Percentiles rank a stretch among this genome's conserved stretches.
Evolutionary conservation across 768 basidiomycete species (phyloP).

Genomic region (Gloeostereum incarnatum): DNA sequence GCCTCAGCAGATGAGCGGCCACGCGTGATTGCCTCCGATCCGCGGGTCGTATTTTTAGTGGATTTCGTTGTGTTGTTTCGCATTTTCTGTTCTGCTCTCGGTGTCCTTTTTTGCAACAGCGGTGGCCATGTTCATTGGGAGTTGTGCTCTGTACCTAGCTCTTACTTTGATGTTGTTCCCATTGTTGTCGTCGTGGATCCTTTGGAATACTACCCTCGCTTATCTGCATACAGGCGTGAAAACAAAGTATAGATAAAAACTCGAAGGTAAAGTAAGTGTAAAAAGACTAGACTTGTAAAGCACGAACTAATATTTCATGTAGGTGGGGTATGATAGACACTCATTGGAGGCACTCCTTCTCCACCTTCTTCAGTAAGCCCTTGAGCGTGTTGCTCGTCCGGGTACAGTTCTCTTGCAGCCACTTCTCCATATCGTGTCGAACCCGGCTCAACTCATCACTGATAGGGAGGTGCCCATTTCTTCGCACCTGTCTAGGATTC

Average conservation of each 20-base stretch:
- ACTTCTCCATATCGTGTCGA: constrained; percentile 76
- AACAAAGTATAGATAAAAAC: neutral
- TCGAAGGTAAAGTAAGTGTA: too few relatives aligned
- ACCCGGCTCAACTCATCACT: constrained; percentile 55
- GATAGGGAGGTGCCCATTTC: constrained; percentile 60
- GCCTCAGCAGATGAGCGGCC: constrained; percentile 73
- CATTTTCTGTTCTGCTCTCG: constrained; percentile 1
- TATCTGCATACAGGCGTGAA: neutral
- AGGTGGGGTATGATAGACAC: neutral
- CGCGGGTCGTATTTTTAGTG: too few relatives aligned
- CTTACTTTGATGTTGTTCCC: neutral
- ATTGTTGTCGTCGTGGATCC: constrained; percentile 13
- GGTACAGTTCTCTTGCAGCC: constrained; percentile 83
- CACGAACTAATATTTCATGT: neutral
- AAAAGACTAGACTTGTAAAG: neutral
- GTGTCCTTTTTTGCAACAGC: neutral
- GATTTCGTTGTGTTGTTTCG: neutral
- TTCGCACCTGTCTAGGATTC: constrained; percentile 60
- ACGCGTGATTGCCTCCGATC: too few relatives aligned
- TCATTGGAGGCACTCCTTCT: constrained; percentile 33
- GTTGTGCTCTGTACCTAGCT: constrained; percentile 1
- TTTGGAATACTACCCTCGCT: constrained; percentile 24
- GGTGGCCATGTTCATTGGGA: neutral
- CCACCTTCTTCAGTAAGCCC: constrained; percentile 76
- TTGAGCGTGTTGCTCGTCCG: constrained; percentile 76